phyloP scores from a whole-genome alignment of 2,329 filamentous ascomycete species.

The Clarireedia paspali region DNA sequence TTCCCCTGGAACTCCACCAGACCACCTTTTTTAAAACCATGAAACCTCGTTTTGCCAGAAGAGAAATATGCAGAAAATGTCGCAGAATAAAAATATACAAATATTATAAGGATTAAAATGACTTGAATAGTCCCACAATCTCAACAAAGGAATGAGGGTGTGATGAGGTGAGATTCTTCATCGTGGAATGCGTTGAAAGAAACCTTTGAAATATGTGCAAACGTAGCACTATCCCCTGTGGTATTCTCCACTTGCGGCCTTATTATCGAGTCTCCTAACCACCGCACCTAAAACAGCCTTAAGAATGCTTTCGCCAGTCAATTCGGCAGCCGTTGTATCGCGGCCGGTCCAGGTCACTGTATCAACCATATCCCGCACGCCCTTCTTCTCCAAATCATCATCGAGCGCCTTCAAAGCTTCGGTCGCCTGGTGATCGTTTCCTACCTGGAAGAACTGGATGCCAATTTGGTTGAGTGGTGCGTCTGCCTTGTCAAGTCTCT shows the following conservation, averaged over 20 bases:
- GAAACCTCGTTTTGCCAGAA: neutral
- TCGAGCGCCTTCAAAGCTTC: slow-evolving; percentile 65
- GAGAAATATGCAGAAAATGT: neutral
- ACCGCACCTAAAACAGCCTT: slow-evolving; percentile 79
- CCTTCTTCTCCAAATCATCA: slow-evolving; percentile 54
- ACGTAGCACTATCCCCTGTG: neutral
- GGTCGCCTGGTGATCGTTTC: slow-evolving; percentile 58
- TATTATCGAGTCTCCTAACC: slow-evolving; percentile 52
- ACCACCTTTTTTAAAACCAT: neutral
- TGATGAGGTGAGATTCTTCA: neutral
- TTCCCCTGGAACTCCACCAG: neutral
- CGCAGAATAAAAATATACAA: neutral
- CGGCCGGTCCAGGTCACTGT: slow-evolving; percentile 66
- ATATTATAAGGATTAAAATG: neutral
- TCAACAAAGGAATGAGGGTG: neutral
- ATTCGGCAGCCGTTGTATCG: slow-evolving; percentile 23
- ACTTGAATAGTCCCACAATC: neutral
- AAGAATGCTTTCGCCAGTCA: slow-evolving; percentile 66
- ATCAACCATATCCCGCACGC: slow-evolving; percentile 82
- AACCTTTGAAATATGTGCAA: too few relatives aligned
- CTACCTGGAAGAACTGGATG: slow-evolving; percentile 94
- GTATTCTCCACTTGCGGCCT: neutral
- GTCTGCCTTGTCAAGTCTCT: slow-evolving; percentile 59
- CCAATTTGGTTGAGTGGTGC: slow-evolving; percentile 78
- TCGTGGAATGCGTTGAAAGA: too few relatives aligned